These are phyloP conservation scores for Mallotus repandus DNA, from an alignment of 441 rosid genomes.

Conservation along the genomic window DNA sequence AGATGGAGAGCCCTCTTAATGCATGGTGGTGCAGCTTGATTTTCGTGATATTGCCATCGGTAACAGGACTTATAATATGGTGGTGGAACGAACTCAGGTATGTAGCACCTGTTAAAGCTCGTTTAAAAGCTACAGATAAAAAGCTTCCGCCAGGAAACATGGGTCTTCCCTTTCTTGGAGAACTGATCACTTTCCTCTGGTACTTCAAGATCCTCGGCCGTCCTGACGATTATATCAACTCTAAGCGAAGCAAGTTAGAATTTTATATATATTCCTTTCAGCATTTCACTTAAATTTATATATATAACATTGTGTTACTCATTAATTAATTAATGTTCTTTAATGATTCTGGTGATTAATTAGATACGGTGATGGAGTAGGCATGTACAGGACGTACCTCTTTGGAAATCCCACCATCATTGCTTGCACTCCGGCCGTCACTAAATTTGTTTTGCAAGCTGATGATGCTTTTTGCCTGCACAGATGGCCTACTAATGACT, in stretches of 20 bases:
- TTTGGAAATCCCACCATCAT: constrained; percentile 39
- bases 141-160: constrained; percentile 43
- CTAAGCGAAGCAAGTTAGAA: constrained; percentile 37
- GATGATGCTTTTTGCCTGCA: constrained; percentile 6
- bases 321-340: too few relatives aligned
- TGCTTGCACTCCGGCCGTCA: constrained; percentile 29
- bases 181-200: constrained; percentile 39
- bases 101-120: constrained; percentile 16
- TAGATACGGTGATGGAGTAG: constrained; percentile 41
- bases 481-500: constrained; percentile 33
- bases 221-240: constrained; percentile 40
- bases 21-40: constrained; percentile 5
- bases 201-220: constrained; percentile 42
- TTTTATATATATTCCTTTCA: too few relatives aligned
- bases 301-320: too few relatives aligned
- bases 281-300: background rate
- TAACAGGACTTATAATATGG: constrained; percentile 34
- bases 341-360: background rate
- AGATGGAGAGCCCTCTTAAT: too few relatives aligned
- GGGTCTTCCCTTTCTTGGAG: constrained; percentile 49
- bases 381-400: constrained; percentile 31
- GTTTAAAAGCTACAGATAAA: constrained; percentile 11
- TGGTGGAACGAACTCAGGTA: constrained; percentile 53
- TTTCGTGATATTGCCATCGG: constrained; percentile 26
- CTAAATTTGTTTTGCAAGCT: constrained; percentile 24